phyloP scores from a whole-genome alignment of 2,329 filamentous ascomycete species.

The Hortaea werneckii region DNA sequence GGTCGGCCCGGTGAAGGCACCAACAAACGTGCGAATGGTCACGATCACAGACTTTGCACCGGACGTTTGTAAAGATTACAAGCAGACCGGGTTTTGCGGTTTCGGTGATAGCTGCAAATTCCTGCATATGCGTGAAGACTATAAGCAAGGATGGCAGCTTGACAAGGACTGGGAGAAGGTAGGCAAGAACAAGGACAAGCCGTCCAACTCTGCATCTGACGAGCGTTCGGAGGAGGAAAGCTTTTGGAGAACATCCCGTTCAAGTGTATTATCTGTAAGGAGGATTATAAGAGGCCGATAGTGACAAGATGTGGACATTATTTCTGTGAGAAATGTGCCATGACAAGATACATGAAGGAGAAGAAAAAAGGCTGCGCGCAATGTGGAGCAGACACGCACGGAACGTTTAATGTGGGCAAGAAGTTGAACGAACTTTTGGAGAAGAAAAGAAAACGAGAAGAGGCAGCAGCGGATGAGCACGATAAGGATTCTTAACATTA shows the following conservation, averaged over 20 bases:
- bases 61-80: constrained; percentile 93
- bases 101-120: constrained; percentile 78
- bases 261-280: constrained; percentile 76
- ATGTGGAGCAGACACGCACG: constrained; percentile 74
- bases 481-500: constrained; percentile 29
- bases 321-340: constrained; percentile 84
- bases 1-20: constrained; percentile 78
- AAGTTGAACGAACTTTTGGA: constrained; percentile 71
- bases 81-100: constrained; percentile 64
- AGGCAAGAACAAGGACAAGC: constrained; percentile 51
- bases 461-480: constrained; percentile 46
- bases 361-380: constrained; percentile 71
- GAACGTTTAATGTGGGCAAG: constrained; percentile 83
- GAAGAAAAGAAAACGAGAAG: constrained; percentile 54
- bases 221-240: constrained; percentile 54
- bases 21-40: constrained; percentile 81
- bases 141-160: constrained; percentile 89
- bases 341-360: constrained; percentile 73
- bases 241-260: constrained; percentile 79
- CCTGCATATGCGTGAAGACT: constrained; percentile 64
- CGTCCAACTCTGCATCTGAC: constrained; percentile 43
- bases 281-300: constrained; percentile 62
- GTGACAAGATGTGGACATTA: constrained; percentile 90
- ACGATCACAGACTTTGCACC: constrained; percentile 85
- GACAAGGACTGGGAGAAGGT: constrained; percentile 89